Evolutionary conservation across 768 basidiomycete genomes (phyloP).

Genomic region (Trametes cubensis): DNA sequence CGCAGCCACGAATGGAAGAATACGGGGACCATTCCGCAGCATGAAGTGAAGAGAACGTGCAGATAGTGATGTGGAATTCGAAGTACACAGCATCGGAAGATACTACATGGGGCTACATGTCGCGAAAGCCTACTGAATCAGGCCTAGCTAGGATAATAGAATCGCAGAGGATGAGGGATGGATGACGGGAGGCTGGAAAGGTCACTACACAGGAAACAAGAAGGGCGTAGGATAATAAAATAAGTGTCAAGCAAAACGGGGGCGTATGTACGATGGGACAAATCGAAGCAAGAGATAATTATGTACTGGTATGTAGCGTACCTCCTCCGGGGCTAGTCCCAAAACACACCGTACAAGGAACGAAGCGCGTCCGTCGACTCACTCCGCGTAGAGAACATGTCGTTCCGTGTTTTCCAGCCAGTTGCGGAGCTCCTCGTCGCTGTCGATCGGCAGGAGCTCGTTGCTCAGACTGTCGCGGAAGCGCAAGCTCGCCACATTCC

Average conservation of each 20-base stretch:
- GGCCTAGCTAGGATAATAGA: conserved; percentile 2
- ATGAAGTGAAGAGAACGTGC: neutral
- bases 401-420: conserved; percentile 85
- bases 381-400: conserved; percentile 82
- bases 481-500: conserved; percentile 64
- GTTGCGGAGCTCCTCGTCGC: conserved; percentile 62
- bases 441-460: conserved; percentile 61
- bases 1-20: neutral
- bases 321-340: conserved; percentile 8
- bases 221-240: conserved; percentile 30
- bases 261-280: conserved; percentile 15
- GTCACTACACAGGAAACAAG: conserved; percentile 17
- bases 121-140: conserved; percentile 14
- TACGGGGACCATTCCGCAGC: neutral
- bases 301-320: conserved; percentile 21
- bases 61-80: conserved; percentile 16
- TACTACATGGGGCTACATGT: conserved; percentile 18
- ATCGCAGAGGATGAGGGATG: neutral
- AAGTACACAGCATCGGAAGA: conserved; percentile 22
- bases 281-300: conserved; percentile 15
- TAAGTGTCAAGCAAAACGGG: conserved; percentile 21
- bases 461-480: conserved; percentile 79
- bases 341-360: neutral
- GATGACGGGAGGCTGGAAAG: neutral
- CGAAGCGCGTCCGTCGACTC: conserved; percentile 18